Conservation (phyloP, 2,329 filamentous ascomycete genomes). For the Exophiala mesophila region DNA sequence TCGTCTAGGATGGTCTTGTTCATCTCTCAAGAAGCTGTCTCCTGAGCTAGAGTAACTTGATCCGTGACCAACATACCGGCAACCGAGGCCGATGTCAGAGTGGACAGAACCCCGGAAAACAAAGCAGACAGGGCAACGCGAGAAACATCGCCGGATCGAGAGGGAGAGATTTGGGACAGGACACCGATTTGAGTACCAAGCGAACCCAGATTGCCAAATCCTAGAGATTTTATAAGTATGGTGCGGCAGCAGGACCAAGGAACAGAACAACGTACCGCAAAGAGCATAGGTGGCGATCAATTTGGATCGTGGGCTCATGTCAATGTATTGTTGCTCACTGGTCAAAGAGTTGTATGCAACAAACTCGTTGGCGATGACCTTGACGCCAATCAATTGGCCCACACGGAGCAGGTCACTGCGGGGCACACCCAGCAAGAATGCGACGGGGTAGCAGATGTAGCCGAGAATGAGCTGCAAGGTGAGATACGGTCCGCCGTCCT, state of each 20-base stretch:
- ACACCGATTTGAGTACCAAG: constrained; percentile 88
- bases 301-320: constrained; percentile 63
- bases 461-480: constrained; percentile 71
- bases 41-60: constrained; percentile 8
- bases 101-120: constrained; percentile 71
- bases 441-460: constrained; percentile 71
- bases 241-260: not conserved
- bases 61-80: constrained; percentile 64
- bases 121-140: constrained; percentile 71
- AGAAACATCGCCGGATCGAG: constrained; percentile 68
- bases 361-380: constrained; percentile 84
- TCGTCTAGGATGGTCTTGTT: too few relatives aligned
- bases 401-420: constrained; percentile 66
- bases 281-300: constrained; percentile 83
- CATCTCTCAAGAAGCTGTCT: not conserved
- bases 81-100: constrained; percentile 71
- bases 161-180: constrained; percentile 72
- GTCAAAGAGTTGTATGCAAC: constrained; percentile 62
- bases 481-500: constrained; percentile 52
- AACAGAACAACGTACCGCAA: constrained; percentile 48
- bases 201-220: constrained; percentile 80
- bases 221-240: constrained; percentile 28
- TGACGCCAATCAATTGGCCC: constrained; percentile 72
- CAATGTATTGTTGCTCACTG: constrained; percentile 47
- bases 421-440: constrained; percentile 76